These are phyloP conservation scores for Colletotrichum plurivorum DNA, from an alignment of 2,329 filamentous ascomycete genomes.

Conservation along the genomic window DNA sequence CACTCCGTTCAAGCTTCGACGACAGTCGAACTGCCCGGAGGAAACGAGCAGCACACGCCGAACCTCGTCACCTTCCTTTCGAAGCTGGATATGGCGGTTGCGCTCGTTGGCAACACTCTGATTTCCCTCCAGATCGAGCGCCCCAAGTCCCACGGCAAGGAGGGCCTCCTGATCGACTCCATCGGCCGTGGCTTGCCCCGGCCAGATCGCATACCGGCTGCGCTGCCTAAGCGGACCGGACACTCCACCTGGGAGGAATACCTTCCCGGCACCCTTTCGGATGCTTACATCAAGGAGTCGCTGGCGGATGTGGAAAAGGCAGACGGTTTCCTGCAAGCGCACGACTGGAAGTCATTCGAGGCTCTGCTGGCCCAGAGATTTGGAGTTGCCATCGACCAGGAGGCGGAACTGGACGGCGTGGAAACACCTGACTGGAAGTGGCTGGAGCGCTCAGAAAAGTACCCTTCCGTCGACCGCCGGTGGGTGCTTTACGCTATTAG, in stretches of 20 bases:
- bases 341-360: constrained; percentile 66
- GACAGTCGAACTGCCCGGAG: constrained; percentile 59
- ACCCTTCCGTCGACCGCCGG: constrained; percentile 72
- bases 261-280: constrained; percentile 66
- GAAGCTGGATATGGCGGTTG: constrained; percentile 76
- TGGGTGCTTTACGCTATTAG: constrained; percentile 76
- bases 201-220: constrained; percentile 29
- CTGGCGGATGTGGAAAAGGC: constrained; percentile 60
- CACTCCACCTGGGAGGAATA: constrained; percentile 44
- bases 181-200: constrained; percentile 72
- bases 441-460: constrained; percentile 57
- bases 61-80: constrained; percentile 73
- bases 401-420: constrained; percentile 41
- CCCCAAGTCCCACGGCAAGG: constrained; percentile 68
- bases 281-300: constrained; percentile 63
- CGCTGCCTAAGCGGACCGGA: constrained; percentile 28
- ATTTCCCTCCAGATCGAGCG: constrained; percentile 79
- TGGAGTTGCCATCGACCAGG: constrained; percentile 40
- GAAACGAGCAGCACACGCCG: constrained; percentile 50
- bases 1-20: constrained; percentile 70
- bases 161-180: constrained; percentile 79
- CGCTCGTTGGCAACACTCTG: constrained; percentile 73
- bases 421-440: constrained; percentile 64
- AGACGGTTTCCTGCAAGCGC: constrained; percentile 61
- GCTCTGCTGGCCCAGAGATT: constrained; percentile 64